A percentile compares a stretch with the other conserved stretches of the same genome.
phyloP scores from a whole-genome alignment of 192 early-diverging fungal genomes.

The Podila horticola region DNA sequence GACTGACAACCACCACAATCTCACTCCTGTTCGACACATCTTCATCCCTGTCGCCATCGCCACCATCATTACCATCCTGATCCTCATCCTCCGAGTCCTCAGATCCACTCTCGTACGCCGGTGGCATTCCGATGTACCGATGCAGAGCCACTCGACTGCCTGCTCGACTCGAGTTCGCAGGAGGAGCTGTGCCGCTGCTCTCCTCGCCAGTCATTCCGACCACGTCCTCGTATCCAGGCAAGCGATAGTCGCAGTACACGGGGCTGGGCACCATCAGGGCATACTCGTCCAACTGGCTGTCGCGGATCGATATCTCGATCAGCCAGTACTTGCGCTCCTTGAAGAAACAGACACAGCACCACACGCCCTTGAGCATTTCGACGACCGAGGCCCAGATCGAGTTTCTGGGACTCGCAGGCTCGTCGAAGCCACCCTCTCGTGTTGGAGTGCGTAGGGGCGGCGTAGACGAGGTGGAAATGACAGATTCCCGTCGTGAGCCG shows the following conservation, averaged over 20 bases:
- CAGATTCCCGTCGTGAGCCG: not conserved
- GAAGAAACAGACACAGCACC: constrained; percentile 5
- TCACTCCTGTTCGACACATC: not conserved
- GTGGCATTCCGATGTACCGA: constrained; percentile 13
- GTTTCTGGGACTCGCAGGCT: not conserved
- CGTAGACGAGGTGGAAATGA: not conserved
- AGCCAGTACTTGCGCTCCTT: constrained; percentile 29
- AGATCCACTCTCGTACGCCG: constrained; percentile 24
- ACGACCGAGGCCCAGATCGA: not conserved
- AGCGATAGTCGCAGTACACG: constrained; percentile 40
- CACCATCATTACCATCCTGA: constrained; percentile 3
- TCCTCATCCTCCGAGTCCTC: constrained; percentile 8
- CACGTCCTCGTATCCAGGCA: constrained; percentile 33
- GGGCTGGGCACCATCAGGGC: constrained; percentile 33
- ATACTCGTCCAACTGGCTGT: constrained; percentile 42
- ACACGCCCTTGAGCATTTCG: not conserved
- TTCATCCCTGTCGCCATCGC: not conserved
- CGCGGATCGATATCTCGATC: constrained; percentile 41
- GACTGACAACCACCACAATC: not conserved
- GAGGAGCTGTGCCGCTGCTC: not conserved
- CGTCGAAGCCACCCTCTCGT: not conserved
- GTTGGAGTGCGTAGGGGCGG: not conserved
- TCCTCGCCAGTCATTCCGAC: not conserved
- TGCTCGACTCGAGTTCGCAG: constrained; percentile 10
- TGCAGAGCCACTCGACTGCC: constrained; percentile 2